Conservation (phyloP, 78 protist genomes). For the Anaeramoeba ignava region DNA sequence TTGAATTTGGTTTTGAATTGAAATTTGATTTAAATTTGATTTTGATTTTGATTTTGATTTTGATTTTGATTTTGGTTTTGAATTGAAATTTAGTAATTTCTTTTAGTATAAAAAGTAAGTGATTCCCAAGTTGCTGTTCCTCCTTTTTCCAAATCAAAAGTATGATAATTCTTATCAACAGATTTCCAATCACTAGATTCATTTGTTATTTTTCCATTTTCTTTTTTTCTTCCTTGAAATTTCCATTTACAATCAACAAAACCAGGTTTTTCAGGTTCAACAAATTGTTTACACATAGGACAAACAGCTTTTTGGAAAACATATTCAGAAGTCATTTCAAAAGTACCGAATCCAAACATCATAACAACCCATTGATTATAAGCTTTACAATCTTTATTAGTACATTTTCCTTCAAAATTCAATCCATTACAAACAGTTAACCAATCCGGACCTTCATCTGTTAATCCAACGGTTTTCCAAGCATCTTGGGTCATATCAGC, state of each 20-base stretch:
- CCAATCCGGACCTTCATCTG: background rate
- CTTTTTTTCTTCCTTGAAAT: slow-evolving; percentile 5
- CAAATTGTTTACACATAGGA: background rate
- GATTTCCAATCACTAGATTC: too few relatives aligned
- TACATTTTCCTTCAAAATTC: background rate
- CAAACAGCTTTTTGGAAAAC: background rate
- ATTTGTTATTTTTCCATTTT: too few relatives aligned
- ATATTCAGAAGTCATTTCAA: background rate
- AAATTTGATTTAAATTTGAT: too few relatives aligned
- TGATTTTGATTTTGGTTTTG: too few relatives aligned
- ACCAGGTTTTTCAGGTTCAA: background rate
- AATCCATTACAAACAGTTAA: background rate
- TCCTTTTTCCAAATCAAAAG: too few relatives aligned
- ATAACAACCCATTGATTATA: background rate
- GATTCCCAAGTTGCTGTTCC: too few relatives aligned
- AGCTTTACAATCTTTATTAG: background rate
- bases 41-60: too few relatives aligned
- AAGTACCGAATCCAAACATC: background rate
- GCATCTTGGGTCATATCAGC: background rate
- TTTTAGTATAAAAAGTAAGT: too few relatives aligned
- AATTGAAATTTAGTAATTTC: too few relatives aligned
- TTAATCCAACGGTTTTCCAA: background rate
- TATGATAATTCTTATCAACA: too few relatives aligned
- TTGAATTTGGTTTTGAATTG: too few relatives aligned
- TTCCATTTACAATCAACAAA: background rate